Base-by-base conservation (phyloP, 768 basidiomycete genomes). In the Termitomyces sp. region DNA sequence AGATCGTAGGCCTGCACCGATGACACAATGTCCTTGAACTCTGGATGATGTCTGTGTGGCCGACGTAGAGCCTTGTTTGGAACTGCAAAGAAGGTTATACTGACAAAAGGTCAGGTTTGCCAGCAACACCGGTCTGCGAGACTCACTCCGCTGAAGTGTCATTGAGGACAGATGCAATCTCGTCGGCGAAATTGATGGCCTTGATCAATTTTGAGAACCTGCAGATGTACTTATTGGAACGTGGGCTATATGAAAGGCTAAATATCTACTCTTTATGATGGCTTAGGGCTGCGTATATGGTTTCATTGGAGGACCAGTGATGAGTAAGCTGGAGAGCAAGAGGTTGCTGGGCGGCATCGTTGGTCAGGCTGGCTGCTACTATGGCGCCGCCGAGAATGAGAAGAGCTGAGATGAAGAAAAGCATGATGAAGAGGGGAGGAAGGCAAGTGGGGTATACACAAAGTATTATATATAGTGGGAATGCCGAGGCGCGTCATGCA, bases 61-160 rank as follows among this genome's bases (percentile, higher is more conserved):
- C 53, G 68, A 7, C 58, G 76, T 20, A 84, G 65, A n/a, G 76
- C 81, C 57, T 69, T 74, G 64, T 84, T 75, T 4, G 82, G 79
- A 18, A 78, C 75, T 0, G 83, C 84, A 61, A 85, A 84, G 69
- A 84, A 82, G 0, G 84, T 84, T 24, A 84, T 58, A n/a, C 83
- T 84, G 45, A 33, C 24, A 35, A 53, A 38, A 4, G 18, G 36
- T 58, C 33, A 55, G 16, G 24, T 8, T 44, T 20, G 24, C n/a
- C 6, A 22, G 33, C 20, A 9, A 8, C 2, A 20, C 4, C 35
- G 7, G 36, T 22, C 18, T 5, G 3, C 20, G 22, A 45, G 5
- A 46, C 64, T 55, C 44, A 65, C 66, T 60, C 54, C 16, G 64
- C 55, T n/a, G 62, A 57, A 20, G 57, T 59, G 39, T 67, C 64